A percentile compares a stretch with the other conserved stretches of the same genome.
Evolutionary conservation across 768 basidiomycete genomes (phyloP).

Genomic region (Pulveroboletus sp.): DNA sequence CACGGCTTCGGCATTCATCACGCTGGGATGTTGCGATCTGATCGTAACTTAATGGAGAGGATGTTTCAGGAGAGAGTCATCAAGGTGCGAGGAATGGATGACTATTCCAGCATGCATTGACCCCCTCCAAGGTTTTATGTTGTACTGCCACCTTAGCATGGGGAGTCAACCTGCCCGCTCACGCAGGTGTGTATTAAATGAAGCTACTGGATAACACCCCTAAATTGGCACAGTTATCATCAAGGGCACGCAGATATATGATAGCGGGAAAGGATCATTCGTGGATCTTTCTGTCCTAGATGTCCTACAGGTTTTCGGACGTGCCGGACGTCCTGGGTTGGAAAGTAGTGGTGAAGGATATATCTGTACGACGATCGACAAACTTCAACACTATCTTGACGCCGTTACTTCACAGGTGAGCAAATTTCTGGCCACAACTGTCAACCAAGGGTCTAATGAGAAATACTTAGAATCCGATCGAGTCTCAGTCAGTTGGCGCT

Average conservation of each 20-base stretch:
- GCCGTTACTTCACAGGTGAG: constrained; percentile 80
- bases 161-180: constrained; percentile 98
- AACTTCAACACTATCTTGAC: constrained; percentile 85
- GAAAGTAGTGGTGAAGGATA: constrained; percentile 95
- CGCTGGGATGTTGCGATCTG: constrained; percentile 93
- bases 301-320: constrained; percentile 95
- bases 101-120: neutral
- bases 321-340: constrained; percentile 84
- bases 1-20: constrained; percentile 96
- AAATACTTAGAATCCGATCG: constrained; percentile 74
- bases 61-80: constrained; percentile 89
- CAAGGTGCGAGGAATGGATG: constrained; percentile 52
- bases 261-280: constrained; percentile 84
- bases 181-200: constrained; percentile 61
- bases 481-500: constrained; percentile 68
- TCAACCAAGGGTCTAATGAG: neutral
- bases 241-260: constrained; percentile 97
- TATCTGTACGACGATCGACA: constrained; percentile 93
- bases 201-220: constrained; percentile 3
- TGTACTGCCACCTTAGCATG: constrained; percentile 98
- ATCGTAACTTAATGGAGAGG: constrained; percentile 91
- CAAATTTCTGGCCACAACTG: neutral
- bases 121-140: constrained; percentile 70
- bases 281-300: constrained; percentile 92
- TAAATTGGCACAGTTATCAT: constrained; percentile 62